Percentiles rank a stretch among this genome's conserved stretches.
Evolutionary conservation across 139 green algal species (phyloP).

Genomic region (Chlorokybus atmophyticus): DNA sequence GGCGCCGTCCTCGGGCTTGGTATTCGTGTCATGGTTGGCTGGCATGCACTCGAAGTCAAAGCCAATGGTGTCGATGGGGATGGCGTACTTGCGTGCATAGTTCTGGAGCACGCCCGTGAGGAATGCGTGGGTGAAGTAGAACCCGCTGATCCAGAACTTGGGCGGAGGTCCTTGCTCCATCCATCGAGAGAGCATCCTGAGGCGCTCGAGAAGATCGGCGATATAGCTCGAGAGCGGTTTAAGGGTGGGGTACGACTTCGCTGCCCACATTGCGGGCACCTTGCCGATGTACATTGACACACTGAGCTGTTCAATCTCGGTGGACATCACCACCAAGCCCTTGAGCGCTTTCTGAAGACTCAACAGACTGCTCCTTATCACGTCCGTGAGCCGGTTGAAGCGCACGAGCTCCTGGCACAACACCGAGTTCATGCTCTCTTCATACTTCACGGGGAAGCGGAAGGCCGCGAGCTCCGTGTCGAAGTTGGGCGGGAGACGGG

Average conservation of each 20-base stretch:
- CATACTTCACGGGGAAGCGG: constrained; percentile 63
- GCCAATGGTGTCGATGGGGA: constrained; percentile 34
- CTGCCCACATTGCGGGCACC: constrained; percentile 52
- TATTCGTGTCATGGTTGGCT: too few species aligned
- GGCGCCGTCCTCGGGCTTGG: constrained; percentile 15
- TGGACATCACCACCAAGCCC: constrained; percentile 52
- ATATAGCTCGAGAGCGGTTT: constrained; percentile 61
- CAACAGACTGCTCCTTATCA: constrained; percentile 38
- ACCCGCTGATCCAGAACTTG: constrained; percentile 65
- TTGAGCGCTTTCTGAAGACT: constrained; percentile 37
- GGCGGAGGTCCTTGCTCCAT: constrained; percentile 46
- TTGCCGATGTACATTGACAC: constrained; percentile 35
- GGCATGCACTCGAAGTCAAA: constrained; percentile 33
- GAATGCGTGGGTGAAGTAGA: constrained; percentile 75
- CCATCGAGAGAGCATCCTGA: constrained; percentile 44
- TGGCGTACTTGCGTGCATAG: constrained; percentile 33
- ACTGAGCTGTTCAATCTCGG: constrained; percentile 41
- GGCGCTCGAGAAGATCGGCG: constrained; percentile 45
- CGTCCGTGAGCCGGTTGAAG: constrained; percentile 53
- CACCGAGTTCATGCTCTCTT: constrained; percentile 69
- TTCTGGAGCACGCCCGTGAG: constrained; percentile 44
- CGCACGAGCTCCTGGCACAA: constrained; percentile 65
- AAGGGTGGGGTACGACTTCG: constrained; percentile 45
- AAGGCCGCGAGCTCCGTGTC: constrained; percentile 54
- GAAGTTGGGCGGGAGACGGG: constrained; percentile 39